phyloP scores from a whole-genome alignment of 192 early-diverging fungal species.

The Umbelopsis sp. region DNA sequence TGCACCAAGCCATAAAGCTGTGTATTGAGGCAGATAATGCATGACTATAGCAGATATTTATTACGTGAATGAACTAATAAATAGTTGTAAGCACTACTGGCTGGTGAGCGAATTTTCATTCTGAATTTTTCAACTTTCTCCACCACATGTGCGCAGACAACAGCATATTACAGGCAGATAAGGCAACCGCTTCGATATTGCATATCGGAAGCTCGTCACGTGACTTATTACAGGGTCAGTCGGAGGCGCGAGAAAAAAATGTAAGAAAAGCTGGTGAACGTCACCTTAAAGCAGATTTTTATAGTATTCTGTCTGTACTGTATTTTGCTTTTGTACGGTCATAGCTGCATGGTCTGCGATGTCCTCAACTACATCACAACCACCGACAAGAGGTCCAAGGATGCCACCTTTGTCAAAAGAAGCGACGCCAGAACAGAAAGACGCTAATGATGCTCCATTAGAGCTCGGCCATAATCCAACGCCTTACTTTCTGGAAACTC shows the following conservation, averaged over 20 bases:
- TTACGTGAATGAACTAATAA: background rate
- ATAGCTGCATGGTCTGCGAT: constrained; percentile 1
- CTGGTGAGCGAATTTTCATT: too few relatives aligned
- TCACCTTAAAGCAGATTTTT: background rate
- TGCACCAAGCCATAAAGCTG: background rate
- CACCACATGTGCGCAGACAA: background rate
- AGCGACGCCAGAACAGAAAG: background rate
- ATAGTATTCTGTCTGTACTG: background rate
- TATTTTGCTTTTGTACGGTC: background rate
- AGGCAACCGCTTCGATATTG: too few relatives aligned
- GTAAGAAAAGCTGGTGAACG: background rate
- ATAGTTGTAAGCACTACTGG: background rate
- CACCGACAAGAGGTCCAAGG: background rate
- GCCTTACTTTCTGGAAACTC: constrained; percentile 38
- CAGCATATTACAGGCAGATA: too few relatives aligned
- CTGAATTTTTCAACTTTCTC: background rate
- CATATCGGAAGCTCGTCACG: too few relatives aligned
- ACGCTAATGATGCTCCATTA: background rate
- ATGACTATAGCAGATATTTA: background rate
- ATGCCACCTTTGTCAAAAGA: background rate
- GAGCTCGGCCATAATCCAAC: background rate
- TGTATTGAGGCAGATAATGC: background rate
- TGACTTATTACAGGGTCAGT: too few relatives aligned
- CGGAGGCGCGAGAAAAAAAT: too few relatives aligned
- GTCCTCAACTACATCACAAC: constrained; percentile 12